Base-by-base conservation (phyloP, 1,284 basidiomycete genomes). In the Apiotrichum gracile region DNA sequence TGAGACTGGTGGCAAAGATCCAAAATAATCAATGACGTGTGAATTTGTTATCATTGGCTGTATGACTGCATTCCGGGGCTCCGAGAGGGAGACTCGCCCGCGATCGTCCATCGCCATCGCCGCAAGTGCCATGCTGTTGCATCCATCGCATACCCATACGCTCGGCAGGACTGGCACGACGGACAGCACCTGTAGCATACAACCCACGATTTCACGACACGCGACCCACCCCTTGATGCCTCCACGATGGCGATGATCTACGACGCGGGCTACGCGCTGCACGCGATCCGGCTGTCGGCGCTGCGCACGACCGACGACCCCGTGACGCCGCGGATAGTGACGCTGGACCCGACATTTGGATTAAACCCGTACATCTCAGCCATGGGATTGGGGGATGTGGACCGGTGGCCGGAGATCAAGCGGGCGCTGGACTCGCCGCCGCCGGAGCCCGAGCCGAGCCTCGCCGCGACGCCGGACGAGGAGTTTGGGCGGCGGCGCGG, bases 231-330 rank as follows among this genome's bases (percentile, higher is more conserved):
- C 16, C 45, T n/a, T 19, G n/a, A 27, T 5, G 13, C 25, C 27
- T n/a, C 35, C 62, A 68, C 58, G 40, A 74, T 74, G 72, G 66
- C 72, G 7, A 67, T 74, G 67, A 72, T 74, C 33, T 60, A 66
- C n/a, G 71, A 74, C 61, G 52, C 63, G 22, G 61, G 91, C 61
- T 92, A 86, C 71, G 80, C 92, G 41, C 86, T 93, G 8, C 91
- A 94, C 67, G 83, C 81, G 61, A 79, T 94, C 13, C 85, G 91
- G 4, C 77, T 96, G 27, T 84, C 86, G 19, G 91, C 93, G 66
- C 79, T 96, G n/a, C 85, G 90, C 54, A 83, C 86, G 62, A 83
- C 90, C 37, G 86, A 90, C 56, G 91, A 92, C 70, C 85, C 85
- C 1, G 86, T 88, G 66, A 88, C 87, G 8, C 78, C 83, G 5